Conservation (phyloP, 371 early-diverging fungal species). For the Blakeslea trispora region DNA sequence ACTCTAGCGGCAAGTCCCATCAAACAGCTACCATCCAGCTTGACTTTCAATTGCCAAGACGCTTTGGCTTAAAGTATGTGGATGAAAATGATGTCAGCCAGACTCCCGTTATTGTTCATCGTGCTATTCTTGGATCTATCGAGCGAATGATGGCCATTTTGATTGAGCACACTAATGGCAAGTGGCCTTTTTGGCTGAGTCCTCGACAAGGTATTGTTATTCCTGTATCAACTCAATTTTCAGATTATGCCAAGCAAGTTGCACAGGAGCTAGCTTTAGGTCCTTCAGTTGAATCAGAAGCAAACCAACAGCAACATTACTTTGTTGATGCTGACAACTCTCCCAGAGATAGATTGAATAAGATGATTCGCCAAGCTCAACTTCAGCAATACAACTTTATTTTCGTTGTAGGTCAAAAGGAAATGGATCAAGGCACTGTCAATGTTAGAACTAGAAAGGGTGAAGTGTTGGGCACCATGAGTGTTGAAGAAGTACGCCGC, state of each 20-base stretch:
- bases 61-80: constrained; percentile 86
- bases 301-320: constrained; percentile 41
- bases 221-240: constrained; percentile 67
- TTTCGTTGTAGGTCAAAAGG: constrained; percentile 94
- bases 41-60: constrained; percentile 92
- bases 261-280: constrained; percentile 42
- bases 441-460: constrained; percentile 82
- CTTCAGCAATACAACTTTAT: constrained; percentile 90
- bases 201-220: constrained; percentile 96
- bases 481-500: constrained; percentile 39
- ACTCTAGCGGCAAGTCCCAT: constrained; percentile 90
- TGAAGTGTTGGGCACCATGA: constrained; percentile 54
- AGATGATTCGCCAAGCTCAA: constrained; percentile 95
- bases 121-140: constrained; percentile 92
- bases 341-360: constrained; percentile 85
- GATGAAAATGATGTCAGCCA: constrained; percentile 55
- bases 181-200: constrained; percentile 99
- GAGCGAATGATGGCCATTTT: constrained; percentile 96
- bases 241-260: constrained; percentile 49
- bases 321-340: constrained; percentile 82
- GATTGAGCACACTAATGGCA: constrained; percentile 87
- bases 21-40: constrained; percentile 99
- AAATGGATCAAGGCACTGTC: constrained; percentile 79
- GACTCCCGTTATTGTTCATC: constrained; percentile 94
- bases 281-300: constrained; percentile 9